These are phyloP conservation scores for Pleurotus pulmonarius DNA, from an alignment of 768 basidiomycete genomes.

Conservation along the genomic window DNA sequence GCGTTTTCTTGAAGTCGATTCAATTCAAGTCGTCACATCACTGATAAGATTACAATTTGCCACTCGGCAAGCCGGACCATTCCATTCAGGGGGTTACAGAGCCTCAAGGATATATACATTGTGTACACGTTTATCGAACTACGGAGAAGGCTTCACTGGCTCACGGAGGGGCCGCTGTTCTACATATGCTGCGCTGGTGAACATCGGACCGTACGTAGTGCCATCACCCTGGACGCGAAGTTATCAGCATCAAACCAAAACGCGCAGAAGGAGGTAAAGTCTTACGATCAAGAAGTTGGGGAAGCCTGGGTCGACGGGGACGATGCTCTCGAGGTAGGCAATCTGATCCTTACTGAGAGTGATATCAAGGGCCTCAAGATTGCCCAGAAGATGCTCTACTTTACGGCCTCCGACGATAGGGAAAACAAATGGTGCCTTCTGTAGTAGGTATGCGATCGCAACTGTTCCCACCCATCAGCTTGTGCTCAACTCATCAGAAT, in stretches of 20 bases:
- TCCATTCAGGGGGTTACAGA: no score
- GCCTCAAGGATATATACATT: no score
- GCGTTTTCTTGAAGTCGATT: background rate
- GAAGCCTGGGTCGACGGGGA: constrained; percentile 44
- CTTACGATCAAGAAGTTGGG: constrained; percentile 25
- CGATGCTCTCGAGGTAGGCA: constrained; percentile 32
- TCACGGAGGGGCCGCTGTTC: background rate
- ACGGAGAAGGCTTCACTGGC: background rate
- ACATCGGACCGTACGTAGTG: background rate
- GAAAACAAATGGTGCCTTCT: constrained; percentile 51
- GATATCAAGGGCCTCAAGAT: constrained; percentile 45
- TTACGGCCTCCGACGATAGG: constrained; percentile 48
- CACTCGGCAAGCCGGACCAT: no score
- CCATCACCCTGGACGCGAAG: background rate
- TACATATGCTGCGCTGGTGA: background rate
- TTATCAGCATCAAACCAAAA: background rate
- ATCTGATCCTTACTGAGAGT: constrained; percentile 39
- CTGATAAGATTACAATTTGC: background rate
- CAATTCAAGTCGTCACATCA: background rate
- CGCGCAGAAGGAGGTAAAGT: background rate
- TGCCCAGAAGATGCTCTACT: constrained; percentile 45
- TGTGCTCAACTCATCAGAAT: background rate
- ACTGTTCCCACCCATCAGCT: constrained; percentile 20
- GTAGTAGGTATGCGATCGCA: constrained; percentile 50
- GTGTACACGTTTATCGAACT: background rate